Base-by-base conservation (phyloP, 345 rosid genomes). In the Populus pruinosa region DNA sequence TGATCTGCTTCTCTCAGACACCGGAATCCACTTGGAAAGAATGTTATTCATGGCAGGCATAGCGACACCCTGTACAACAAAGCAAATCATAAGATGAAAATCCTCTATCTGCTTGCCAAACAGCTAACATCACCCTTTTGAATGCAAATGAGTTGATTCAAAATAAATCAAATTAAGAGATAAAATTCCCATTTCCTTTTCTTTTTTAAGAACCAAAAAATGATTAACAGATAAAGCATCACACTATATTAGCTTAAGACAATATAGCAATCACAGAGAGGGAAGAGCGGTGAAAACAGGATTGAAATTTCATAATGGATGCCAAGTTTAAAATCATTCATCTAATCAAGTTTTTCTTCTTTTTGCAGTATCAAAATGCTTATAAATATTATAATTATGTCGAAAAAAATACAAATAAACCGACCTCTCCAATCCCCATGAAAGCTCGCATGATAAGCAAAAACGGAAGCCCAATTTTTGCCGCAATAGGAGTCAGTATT, bases 31-130 rank as follows among this genome's bases (percentile, higher is more conserved):
- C 88, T 89, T 93, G 31, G 99, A 95, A 75, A 95, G 89, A 76
- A 93, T 82, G 90, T 93, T 95, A 87, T 95, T 95, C 99, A 95
- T 95, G 53, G 99, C 98, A 84, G 99, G 99, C 99, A 95, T 95
- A 61, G 99, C 99, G 79, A 95, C 99, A 80, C 99, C 99, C 98
- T 95, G 92, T 16, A 70, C 23, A 36, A 71, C 43, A 79, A 84
- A 76, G 79, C 76, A 75, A 73, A 82, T 78, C 78, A 70, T 65
- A 55, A 77, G 67, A 77, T 78, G 67, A 86, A 75, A 81, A 61
- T 65, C 69, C 68, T 62, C 70, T 36, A 18, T 50, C 70, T 64
- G 49, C 77, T 71, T 43, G 43, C 39, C 31, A 69, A 67, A 72
- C 49, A 44, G 76, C 50, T 74, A 80, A 55, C 14, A 56, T 23